Base-by-base conservation (phyloP, 1,139 yeast species). In the Cylindricascospora bacillispora region DNA sequence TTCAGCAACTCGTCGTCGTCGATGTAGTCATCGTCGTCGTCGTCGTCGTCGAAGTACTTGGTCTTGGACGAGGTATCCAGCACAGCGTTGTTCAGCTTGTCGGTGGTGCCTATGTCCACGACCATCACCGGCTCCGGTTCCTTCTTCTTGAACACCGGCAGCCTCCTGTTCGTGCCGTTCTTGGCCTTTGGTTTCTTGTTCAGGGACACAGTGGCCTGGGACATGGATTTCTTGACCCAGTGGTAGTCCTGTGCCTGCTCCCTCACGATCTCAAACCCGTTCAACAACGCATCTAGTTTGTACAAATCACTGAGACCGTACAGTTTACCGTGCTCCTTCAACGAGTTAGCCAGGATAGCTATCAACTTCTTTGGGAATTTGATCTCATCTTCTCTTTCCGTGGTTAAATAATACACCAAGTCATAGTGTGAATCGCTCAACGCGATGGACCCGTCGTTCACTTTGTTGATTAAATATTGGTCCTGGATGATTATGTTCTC, bases 391-490 rank as follows among this genome's bases (percentile, higher is more conserved):
- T 22, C 60, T 58, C 38, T 56, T 59, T 41, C 66, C 4, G 85
- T 86, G 26, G 85, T 70, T 30, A 76, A 52, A 41, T 74, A 74
- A 32, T 63, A 52, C 23, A 82, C 68, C 29, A 59, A 52, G 32
- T 66, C 61, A 55, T 63, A 81, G 24, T 59, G 45, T 13, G 55
- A 52, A 2, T 53, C 43, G 2, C 60, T 59, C 26, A 79, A 57
- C 25, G 53, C 54, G n/a, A 75, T 73, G 11, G 67, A 67, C 5
- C 65, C 67, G 25, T 61, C 65, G 22, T 79, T 70, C 24, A 82
- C 68, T 35, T 92, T 63, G 49, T 80, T 89, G 28, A 80, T 68
- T 31, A 82, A 67, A 29, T 35, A 49, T 32, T 54, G 54, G 27
- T 49, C 51, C 16, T 30, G 33, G 13, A 44, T 32, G 16, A 29